These are phyloP conservation scores for Ogataea parapolymorpha DNA, from an alignment of 805 yeast species.

Conservation along the genomic window DNA sequence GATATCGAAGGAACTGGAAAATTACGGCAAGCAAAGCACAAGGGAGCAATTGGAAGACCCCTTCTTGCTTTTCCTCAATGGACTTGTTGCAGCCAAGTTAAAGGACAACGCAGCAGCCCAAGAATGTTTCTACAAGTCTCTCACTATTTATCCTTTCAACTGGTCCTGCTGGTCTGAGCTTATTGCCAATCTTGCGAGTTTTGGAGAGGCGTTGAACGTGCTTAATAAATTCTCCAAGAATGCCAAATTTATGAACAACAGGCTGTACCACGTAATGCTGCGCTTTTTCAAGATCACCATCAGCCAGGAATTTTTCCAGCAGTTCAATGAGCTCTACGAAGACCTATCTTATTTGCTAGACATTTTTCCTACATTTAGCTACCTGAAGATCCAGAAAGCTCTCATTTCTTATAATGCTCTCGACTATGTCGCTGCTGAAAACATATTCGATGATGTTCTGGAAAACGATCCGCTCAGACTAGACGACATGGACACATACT, in stretches of 20 bases:
- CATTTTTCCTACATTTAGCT: conserved; percentile 70
- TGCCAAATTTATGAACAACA: conserved; percentile 31
- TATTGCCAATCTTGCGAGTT: conserved; percentile 52
- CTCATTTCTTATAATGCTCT: conserved; percentile 77
- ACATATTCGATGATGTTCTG: conserved; percentile 71
- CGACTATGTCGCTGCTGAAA: conserved; percentile 79
- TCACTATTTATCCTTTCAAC: conserved; percentile 72
- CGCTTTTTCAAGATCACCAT: conserved; percentile 61
- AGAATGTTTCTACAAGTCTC: conserved; percentile 54
- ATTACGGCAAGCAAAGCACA: conserved; percentile 19
- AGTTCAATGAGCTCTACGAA: conserved; percentile 47
- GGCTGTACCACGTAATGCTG: conserved; percentile 30
- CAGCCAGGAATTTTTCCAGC: conserved; percentile 77
- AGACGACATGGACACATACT: conserved; percentile 89
- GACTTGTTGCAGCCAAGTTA: conserved; percentile 61
- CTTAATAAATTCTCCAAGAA: conserved; percentile 37
- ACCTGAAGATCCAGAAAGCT: conserved; percentile 78
- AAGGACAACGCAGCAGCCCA: conserved; percentile 62
- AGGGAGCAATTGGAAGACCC: conserved; percentile 39
- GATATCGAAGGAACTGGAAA: conserved; percentile 43
- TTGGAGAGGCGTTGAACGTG: conserved; percentile 54
- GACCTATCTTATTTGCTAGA: conserved; percentile 47
- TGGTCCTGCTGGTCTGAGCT: conserved; percentile 95
- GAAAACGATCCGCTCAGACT: conserved; percentile 76
- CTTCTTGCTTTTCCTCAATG: conserved; percentile 68